Conservation (phyloP, 768 basidiomycete genomes). For the Auriculariales sp. region DNA sequence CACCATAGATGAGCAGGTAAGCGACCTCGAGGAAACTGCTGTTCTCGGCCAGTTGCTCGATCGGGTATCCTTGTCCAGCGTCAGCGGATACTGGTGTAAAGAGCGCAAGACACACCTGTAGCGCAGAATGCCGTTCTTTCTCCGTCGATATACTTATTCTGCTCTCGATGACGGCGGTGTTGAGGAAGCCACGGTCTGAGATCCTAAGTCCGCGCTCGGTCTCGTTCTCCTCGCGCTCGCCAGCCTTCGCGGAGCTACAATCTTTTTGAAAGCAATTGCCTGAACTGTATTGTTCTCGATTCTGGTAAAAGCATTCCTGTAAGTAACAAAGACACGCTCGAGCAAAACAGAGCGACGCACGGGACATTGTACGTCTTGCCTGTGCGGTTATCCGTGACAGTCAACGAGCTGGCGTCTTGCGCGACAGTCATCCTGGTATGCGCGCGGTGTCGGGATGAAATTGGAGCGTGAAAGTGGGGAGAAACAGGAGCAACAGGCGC, state of each 20-base stretch:
- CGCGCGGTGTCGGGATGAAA: too few species aligned
- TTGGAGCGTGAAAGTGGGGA: too few species aligned
- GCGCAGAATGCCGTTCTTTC: constrained; percentile 69
- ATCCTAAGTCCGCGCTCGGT: constrained; percentile 53
- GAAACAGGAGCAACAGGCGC: too few species aligned
- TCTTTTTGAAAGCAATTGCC: constrained; percentile 69
- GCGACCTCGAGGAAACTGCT: constrained; percentile 73
- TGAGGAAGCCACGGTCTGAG: constrained; percentile 31
- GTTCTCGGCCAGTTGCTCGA: constrained; percentile 73
- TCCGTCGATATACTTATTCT: constrained; percentile 78
- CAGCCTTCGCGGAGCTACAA: constrained; percentile 42
- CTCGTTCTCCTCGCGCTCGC: constrained; percentile 69
- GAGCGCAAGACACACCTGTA: constrained; percentile 57
- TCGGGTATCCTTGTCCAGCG: constrained; percentile 68
- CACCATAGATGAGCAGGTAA: constrained; percentile 81
- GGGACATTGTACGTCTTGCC: constrained; percentile 62
- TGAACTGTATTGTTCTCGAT: constrained; percentile 68
- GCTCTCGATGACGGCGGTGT: constrained; percentile 18
- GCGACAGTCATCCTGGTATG: too few species aligned
- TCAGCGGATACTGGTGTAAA: background rate
- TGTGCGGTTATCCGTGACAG: constrained; percentile 73
- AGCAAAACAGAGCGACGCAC: constrained; percentile 31
- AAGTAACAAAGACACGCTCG: background rate
- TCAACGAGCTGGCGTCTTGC: too few species aligned
- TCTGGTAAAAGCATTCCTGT: constrained; percentile 27